Evolutionary conservation across 2,329 filamentous ascomycete genomes (phyloP).

Genomic region (Fusarium caatingaense): DNA sequence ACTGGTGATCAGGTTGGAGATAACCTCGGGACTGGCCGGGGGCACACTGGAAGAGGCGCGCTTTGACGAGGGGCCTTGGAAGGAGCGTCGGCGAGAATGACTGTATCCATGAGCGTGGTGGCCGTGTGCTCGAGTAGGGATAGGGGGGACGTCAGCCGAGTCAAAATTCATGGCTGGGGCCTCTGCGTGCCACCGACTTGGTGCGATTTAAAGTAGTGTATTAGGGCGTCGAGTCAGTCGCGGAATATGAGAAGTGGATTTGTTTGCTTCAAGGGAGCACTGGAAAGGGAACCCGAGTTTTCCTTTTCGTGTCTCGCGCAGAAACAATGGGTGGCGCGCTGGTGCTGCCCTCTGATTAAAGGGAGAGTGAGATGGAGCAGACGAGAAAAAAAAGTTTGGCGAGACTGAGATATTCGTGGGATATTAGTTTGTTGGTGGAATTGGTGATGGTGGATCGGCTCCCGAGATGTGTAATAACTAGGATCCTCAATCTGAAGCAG

Average conservation of each 20-base stretch:
- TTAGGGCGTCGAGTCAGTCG: slow-evolving; percentile 13
- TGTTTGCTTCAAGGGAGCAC: slow-evolving; percentile 15
- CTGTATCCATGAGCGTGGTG: slow-evolving; percentile 15
- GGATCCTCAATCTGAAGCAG: slow-evolving; percentile 7
- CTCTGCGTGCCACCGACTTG: slow-evolving; percentile 24
- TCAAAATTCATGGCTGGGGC: slow-evolving; percentile 46
- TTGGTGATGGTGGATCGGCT: slow-evolving; percentile 33
- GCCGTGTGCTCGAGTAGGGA: slow-evolving; percentile 46
- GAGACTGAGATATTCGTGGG: slow-evolving; percentile 6
- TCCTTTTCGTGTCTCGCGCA: slow-evolving; percentile 17
- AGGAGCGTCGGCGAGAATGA: slow-evolving; percentile 28
- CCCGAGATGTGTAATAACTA: slow-evolving; percentile 14
- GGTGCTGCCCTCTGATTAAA: slow-evolving; percentile 8
- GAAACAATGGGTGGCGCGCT: slow-evolving; percentile 21
- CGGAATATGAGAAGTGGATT: slow-evolving; percentile 25
- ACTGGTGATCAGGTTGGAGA: slow-evolving; percentile 75
- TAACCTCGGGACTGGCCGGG: slow-evolving; percentile 75
- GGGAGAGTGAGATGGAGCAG: slow-evolving; percentile 6
- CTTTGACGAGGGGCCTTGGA: slow-evolving; percentile 30
- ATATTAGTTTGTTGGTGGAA: slow-evolving; percentile 31
- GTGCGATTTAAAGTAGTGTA: slow-evolving; percentile 11
- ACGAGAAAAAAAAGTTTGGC: background rate
- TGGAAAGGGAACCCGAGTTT: background rate
- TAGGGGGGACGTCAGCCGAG: slow-evolving; percentile 48
- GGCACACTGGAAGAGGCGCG: slow-evolving; percentile 47